These are phyloP conservation scores for Aspergillus novofumigatus DNA, from an alignment of 2,329 filamentous ascomycete genomes.

Conservation along the genomic window DNA sequence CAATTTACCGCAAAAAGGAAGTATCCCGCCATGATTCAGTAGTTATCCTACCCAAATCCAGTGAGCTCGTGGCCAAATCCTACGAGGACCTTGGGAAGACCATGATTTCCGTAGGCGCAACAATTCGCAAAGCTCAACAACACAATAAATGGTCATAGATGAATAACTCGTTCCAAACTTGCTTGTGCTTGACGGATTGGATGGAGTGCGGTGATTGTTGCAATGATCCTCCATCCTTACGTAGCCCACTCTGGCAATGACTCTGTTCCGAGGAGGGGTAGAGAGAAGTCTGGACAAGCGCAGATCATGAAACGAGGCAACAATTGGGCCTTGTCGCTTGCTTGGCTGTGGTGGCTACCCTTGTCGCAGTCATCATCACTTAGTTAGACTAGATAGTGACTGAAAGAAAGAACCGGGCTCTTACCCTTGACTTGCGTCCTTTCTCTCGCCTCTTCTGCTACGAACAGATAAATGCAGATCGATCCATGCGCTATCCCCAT, in stretches of 20 bases:
- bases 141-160: background rate
- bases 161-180: background rate
- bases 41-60: background rate
- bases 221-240: constrained; percentile 15
- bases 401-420: background rate
- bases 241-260: constrained; percentile 9
- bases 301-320: constrained; percentile 25
- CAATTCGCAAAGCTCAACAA: background rate
- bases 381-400: background rate
- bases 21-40: background rate
- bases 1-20: background rate
- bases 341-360: constrained; percentile 3
- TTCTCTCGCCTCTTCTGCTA: background rate
- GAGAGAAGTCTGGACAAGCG: constrained; percentile 22
- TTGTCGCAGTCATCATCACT: background rate
- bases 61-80: background rate
- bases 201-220: background rate
- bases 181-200: constrained; percentile 8
- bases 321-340: constrained; percentile 20
- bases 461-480: background rate
- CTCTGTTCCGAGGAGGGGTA: constrained; percentile 20
- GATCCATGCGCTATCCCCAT: background rate
- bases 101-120: background rate
- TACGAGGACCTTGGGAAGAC: background rate
- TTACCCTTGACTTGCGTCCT: background rate